Percentiles rank a stretch among this genome's conserved stretches.
Evolutionary conservation across 1,139 yeast genomes (phyloP).

Genomic region (Debaryomycetaceae sp.): DNA sequence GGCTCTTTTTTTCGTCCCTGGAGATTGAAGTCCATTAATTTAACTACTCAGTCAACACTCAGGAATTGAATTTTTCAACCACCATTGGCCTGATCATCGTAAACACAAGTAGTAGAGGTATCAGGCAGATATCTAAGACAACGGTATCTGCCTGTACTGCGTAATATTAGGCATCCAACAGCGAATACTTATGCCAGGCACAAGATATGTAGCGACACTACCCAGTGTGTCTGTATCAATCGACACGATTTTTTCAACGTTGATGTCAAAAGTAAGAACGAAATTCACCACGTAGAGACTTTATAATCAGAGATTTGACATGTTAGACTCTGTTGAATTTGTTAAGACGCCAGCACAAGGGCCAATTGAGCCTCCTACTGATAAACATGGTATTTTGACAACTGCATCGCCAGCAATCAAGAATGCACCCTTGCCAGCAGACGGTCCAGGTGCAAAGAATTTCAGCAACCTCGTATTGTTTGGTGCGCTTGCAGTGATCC

Average conservation of each 20-base stretch:
- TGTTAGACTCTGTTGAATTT: slow-evolving; percentile 48
- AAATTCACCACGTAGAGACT: not conserved
- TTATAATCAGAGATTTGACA: slow-evolving; percentile 7
- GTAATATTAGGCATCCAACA: not conserved
- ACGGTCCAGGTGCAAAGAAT: slow-evolving; percentile 81
- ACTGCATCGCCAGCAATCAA: slow-evolving; percentile 70
- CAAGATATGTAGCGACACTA: not conserved
- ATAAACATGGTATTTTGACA: slow-evolving; percentile 57
- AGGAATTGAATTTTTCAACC: no score
- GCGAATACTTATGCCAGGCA: not conserved
- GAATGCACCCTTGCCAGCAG: slow-evolving; percentile 88
- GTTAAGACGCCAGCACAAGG: slow-evolving; percentile 58
- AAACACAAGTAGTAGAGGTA: no score
- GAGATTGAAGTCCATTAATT: no score
- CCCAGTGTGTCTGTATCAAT: not conserved
- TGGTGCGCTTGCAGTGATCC: slow-evolving; percentile 55
- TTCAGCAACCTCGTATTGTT: slow-evolving; percentile 64
- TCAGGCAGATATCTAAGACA: no score
- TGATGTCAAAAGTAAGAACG: not conserved
- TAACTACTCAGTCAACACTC: no score
- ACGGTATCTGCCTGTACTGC: not conserved
- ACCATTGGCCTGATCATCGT: no score
- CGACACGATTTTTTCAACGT: not conserved
- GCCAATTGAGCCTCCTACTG: slow-evolving; percentile 46
- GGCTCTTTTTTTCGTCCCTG: no score